Evolutionary conservation across 2,329 filamentous ascomycete genomes (phyloP), one percentile per base, ranked within the genome.

Genomic region (Pseudophaeomoniella oleicola): DNA sequence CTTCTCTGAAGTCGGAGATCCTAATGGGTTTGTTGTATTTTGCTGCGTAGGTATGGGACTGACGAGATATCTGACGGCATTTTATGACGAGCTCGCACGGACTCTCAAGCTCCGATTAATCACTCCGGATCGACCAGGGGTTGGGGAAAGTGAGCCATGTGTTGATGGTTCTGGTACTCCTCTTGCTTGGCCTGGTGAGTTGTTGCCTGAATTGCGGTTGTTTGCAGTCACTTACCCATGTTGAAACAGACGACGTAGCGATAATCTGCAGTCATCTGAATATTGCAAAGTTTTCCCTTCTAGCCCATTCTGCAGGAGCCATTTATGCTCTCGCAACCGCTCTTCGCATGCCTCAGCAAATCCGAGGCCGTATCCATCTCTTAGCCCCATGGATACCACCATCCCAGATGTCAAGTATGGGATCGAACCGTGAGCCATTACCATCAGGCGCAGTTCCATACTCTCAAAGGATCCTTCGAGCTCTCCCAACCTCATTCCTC

Each of bases 11-110:
- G 90, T 98, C 2, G 90, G 90, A 11, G 87, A 96, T 54, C 78
- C 87, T 0, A 75, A 88, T 31, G 90, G 90, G 2, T 88, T 81
- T 46, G 88, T 86, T 2, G 84, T 98, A 2, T 87, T 98, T 47
- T 92, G 90, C 54, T 98, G 90, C 50, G 86, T 98, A 2, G 90
- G 90, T 14, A 98, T 98, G 90, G 90, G 90, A 0, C 60, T 98
- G 49, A 98, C 90, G 9, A 75, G 90, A 57, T 98, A 90, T 54
- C 82, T 98, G 41, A 94, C 85, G 42, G 86, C 87, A 0, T 98
- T 98, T 54, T 98, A 96, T 53, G 90, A 98, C 54, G 90, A 98
- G 56, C 66, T 98, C 37, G 90, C 90, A 2, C 63, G 83, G 50
- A 93, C 87, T 1, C 63, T 98, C 40, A 90, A 85, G 55, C 61